phyloP scores from a whole-genome alignment of 495 filamentous ascomycete genomes.

The Podospora appendiculata region DNA sequence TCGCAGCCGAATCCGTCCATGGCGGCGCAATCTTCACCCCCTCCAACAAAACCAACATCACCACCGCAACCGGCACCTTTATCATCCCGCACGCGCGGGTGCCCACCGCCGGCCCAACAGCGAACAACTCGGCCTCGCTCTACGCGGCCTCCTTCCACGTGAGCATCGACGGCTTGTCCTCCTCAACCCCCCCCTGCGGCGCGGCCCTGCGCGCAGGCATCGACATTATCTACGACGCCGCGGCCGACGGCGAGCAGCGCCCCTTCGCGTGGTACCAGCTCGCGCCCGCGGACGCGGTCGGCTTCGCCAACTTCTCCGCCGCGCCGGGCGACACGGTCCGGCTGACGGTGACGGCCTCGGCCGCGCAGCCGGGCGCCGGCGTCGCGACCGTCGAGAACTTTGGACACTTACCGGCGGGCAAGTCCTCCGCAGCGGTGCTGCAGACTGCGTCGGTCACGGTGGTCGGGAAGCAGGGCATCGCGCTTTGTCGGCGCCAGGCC shows the following conservation, averaged over 20 bases:
- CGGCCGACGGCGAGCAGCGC: conserved; percentile 3
- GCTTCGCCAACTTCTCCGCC: conserved; percentile 10
- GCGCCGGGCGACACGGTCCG: conserved; percentile 12
- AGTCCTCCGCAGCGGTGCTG: neutral
- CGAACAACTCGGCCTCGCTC: conserved; percentile 4
- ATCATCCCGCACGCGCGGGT: conserved; percentile 9
- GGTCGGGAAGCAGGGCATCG: neutral
- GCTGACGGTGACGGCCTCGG: too few species aligned
- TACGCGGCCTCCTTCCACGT: conserved; percentile 22
- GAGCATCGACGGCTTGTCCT: conserved; percentile 13
- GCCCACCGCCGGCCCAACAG: conserved; percentile 16
- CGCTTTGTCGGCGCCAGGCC: conserved; percentile 12
- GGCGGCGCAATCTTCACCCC: conserved; percentile 12
- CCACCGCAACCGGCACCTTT: conserved; percentile 7
- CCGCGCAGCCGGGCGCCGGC: neutral
- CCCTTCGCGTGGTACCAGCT: conserved; percentile 19
- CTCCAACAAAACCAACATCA: neutral
- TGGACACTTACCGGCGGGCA: neutral
- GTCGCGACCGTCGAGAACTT: neutral
- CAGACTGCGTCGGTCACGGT: neutral
- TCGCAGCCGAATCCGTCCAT: conserved; percentile 6
- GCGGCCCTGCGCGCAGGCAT: conserved; percentile 16
- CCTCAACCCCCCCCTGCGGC: neutral
- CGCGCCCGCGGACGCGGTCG: neutral
- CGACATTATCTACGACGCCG: conserved; percentile 19